Evolutionary conservation across 23 red algal genomes (phyloP).

Genomic region (Chondrus crispus): DNA sequence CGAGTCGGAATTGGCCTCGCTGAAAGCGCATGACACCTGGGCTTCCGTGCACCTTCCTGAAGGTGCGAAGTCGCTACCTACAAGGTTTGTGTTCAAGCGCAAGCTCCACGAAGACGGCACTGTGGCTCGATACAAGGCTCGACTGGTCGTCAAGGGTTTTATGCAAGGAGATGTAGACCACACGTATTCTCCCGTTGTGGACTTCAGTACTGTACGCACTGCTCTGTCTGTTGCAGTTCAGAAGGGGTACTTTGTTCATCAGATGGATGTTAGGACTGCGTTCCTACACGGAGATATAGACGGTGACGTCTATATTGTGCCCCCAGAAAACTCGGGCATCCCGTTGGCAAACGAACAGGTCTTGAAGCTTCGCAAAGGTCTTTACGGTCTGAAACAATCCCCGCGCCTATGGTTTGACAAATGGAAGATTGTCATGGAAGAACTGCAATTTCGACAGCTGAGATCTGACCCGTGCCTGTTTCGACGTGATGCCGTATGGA

Average conservation of each 20-base stretch:
- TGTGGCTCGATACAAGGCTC: neutral
- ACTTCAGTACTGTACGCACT: neutral
- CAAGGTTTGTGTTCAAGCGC: neutral
- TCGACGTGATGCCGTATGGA: neutral
- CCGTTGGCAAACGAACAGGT: neutral
- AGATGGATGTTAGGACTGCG: slow-evolving; percentile 40
- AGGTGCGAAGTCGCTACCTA: neutral
- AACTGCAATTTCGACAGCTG: neutral
- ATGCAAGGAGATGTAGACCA: slow-evolving; percentile 26
- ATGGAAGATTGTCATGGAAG: neutral
- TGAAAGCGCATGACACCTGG: neutral
- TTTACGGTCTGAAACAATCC: slow-evolving; percentile 3
- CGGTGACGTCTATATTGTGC: neutral
- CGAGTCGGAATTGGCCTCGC: neutral
- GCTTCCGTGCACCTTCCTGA: neutral
- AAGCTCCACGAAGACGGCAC: neutral
- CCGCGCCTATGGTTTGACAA: neutral
- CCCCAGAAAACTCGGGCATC: too few relatives aligned
- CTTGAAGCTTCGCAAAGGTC: neutral
- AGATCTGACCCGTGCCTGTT: neutral
- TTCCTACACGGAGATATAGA: slow-evolving; percentile 27
- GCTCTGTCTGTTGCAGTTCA: neutral
- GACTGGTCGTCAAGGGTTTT: slow-evolving; percentile 18
- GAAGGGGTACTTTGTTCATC: neutral
- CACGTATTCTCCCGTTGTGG: slow-evolving; percentile 13